Conservation (phyloP, 805 yeast species). For the Metschnikowia continentalis region DNA sequence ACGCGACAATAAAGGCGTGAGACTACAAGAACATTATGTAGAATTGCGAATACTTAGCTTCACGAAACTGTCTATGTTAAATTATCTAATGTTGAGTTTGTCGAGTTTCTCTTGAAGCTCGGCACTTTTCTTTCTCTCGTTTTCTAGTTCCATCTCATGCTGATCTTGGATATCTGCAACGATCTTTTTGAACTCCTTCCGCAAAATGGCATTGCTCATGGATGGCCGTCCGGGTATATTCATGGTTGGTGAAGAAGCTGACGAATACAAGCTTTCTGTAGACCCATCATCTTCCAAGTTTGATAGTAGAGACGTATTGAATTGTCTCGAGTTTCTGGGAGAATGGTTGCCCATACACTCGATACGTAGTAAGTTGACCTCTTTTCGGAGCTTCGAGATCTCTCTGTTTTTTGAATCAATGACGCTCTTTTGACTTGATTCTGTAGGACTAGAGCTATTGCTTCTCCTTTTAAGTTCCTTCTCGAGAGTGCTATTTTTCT, state of each 20-base stretch:
- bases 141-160: slow-evolving; percentile 54
- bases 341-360: slow-evolving; percentile 40
- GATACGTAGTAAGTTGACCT: slow-evolving; percentile 40
- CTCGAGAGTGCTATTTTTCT: slow-evolving; percentile 48
- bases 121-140: slow-evolving; percentile 50
- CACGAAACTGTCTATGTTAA: background rate
- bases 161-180: slow-evolving; percentile 58
- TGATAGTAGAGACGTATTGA: slow-evolving; percentile 9
- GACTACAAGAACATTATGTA: background rate
- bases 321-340: slow-evolving; percentile 5
- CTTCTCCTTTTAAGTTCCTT: slow-evolving; percentile 38
- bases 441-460: background rate
- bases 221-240: slow-evolving; percentile 5
- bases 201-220: slow-evolving; percentile 50
- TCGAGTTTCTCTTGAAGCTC: slow-evolving; percentile 30
- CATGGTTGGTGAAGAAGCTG: slow-evolving; percentile 17
- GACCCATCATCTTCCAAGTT: slow-evolving; percentile 17
- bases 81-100: background rate
- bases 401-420: slow-evolving; percentile 35
- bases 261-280: slow-evolving; percentile 11
- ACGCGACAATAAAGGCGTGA: background rate
- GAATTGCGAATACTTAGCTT: background rate
- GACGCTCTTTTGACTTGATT: background rate
- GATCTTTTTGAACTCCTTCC: slow-evolving; percentile 65
- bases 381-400: slow-evolving; percentile 40